Evolutionary conservation across 2,329 filamentous ascomycete genomes (phyloP).

Genomic region (Fusarium liriodendri): DNA sequence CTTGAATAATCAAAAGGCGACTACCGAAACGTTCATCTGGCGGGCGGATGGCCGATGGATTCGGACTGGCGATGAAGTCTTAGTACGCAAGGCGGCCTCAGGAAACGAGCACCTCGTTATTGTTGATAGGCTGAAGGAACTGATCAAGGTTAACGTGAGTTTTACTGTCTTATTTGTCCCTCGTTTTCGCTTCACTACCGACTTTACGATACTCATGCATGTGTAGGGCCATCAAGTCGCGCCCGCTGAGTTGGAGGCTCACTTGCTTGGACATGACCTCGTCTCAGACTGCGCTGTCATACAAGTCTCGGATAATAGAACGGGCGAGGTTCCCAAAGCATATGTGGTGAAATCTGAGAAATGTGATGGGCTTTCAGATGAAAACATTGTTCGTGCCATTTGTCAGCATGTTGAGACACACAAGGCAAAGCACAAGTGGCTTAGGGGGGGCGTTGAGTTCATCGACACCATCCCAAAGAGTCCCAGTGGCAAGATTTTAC

Average conservation of each 20-base stretch:
- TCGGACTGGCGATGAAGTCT: conserved; percentile 56
- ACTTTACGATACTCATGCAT: neutral
- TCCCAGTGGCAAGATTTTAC: conserved; percentile 65
- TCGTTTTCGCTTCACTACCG: too few species aligned
- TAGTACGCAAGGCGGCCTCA: conserved; percentile 69
- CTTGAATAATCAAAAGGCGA: conserved; percentile 76
- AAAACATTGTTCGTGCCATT: neutral
- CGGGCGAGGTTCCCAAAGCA: conserved; percentile 67
- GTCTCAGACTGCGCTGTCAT: conserved; percentile 78
- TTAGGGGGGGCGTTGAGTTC: conserved; percentile 63
- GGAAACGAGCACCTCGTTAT: conserved; percentile 39
- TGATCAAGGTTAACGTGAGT: conserved; percentile 68
- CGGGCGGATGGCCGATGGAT: conserved; percentile 39
- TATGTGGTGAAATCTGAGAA: conserved; percentile 56
- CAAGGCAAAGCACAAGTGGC: conserved; percentile 58
- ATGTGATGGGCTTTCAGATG: neutral
- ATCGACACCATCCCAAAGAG: conserved; percentile 69
- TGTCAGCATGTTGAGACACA: neutral
- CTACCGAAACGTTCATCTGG: conserved; percentile 20
- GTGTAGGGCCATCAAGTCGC: conserved; percentile 76
- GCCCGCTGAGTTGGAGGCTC: conserved; percentile 77
- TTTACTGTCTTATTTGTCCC: too few species aligned
- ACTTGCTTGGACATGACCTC: conserved; percentile 71
- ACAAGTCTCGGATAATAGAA: conserved; percentile 64
- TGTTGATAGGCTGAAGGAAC: conserved; percentile 39